Evolutionary conservation across 2,329 filamentous ascomycete genomes (phyloP).

Genomic region (Alternaria atra): DNA sequence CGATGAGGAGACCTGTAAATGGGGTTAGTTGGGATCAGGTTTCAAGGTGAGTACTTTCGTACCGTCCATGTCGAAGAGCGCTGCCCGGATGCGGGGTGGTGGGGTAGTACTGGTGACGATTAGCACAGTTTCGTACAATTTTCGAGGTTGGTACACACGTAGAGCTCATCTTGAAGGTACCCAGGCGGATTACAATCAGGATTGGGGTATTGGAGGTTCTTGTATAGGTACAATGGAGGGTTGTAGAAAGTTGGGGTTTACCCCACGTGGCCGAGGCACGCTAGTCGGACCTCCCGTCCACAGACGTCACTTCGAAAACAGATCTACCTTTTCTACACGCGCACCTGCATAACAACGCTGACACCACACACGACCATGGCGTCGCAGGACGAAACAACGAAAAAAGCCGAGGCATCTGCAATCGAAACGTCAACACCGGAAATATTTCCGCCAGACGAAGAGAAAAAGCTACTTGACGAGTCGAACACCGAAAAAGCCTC

Average conservation of each 20-base stretch:
- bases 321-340: constrained; percentile 15
- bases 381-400: constrained; percentile 6
- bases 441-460: constrained; percentile 46
- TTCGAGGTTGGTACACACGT: constrained; percentile 10
- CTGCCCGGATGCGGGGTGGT: constrained; percentile 81
- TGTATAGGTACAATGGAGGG: constrained; percentile 10
- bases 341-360: background rate
- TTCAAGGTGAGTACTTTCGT: background rate
- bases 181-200: background rate
- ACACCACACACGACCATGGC: constrained; percentile 13
- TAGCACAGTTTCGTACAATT: background rate
- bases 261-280: constrained; percentile 33
- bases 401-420: constrained; percentile 12
- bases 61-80: constrained; percentile 97
- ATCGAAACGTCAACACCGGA: constrained; percentile 21
- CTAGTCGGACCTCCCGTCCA: constrained; percentile 17
- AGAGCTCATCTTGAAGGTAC: constrained; percentile 24
- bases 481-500: constrained; percentile 76
- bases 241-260: constrained; percentile 10
- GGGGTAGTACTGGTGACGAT: constrained; percentile 23
- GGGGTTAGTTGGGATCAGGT: background rate
- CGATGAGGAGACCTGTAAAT: constrained; percentile 74
- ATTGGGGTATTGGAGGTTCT: background rate
- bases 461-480: constrained; percentile 68
- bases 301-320: constrained; percentile 37